A percentile compares a stretch with the other conserved stretches of the same genome.
Conservation (phyloP, 1,139 yeast species). For the Kodamaea sp. region DNA sequence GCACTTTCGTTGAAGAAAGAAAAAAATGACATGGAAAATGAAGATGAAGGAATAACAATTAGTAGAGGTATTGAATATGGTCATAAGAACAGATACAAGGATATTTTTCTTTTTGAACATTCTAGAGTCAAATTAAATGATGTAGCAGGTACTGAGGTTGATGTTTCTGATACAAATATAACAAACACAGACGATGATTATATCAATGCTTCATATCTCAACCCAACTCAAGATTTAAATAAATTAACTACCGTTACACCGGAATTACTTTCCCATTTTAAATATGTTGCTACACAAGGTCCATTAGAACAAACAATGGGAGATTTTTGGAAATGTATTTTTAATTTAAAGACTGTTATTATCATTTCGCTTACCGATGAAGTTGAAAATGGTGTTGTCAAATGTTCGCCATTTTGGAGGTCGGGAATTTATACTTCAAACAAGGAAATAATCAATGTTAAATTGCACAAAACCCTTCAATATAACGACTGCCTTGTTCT, state of each 20-base stretch:
- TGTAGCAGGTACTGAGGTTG: background rate
- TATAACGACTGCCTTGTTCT: slow-evolving; percentile 22
- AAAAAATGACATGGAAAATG: slow-evolving; percentile 4
- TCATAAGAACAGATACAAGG: slow-evolving; percentile 72
- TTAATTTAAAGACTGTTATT: slow-evolving; percentile 38
- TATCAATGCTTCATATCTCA: slow-evolving; percentile 29
- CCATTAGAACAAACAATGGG: slow-evolving; percentile 73
- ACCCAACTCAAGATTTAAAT: slow-evolving; percentile 18
- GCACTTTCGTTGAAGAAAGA: slow-evolving; percentile 22
- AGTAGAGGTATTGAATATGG: slow-evolving; percentile 70
- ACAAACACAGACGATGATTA: slow-evolving; percentile 23
- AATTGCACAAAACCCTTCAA: slow-evolving; percentile 16
- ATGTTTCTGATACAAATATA: background rate
- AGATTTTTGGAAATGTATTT: slow-evolving; percentile 77
- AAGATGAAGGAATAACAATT: slow-evolving; percentile 23
- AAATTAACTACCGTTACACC: slow-evolving; percentile 10
- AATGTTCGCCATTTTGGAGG: slow-evolving; percentile 56
- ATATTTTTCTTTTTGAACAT: slow-evolving; percentile 79
- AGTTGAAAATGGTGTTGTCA: slow-evolving; percentile 48
- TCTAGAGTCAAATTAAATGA: slow-evolving; percentile 57
- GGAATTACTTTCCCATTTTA: slow-evolving; percentile 15
- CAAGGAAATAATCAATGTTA: slow-evolving; percentile 29
- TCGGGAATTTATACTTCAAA: slow-evolving; percentile 44
- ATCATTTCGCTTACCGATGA: slow-evolving; percentile 52
- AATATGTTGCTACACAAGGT: slow-evolving; percentile 83